Conservation (phyloP, 1,284 basidiomycete genomes). For the Clitocybe nebularis region DNA sequence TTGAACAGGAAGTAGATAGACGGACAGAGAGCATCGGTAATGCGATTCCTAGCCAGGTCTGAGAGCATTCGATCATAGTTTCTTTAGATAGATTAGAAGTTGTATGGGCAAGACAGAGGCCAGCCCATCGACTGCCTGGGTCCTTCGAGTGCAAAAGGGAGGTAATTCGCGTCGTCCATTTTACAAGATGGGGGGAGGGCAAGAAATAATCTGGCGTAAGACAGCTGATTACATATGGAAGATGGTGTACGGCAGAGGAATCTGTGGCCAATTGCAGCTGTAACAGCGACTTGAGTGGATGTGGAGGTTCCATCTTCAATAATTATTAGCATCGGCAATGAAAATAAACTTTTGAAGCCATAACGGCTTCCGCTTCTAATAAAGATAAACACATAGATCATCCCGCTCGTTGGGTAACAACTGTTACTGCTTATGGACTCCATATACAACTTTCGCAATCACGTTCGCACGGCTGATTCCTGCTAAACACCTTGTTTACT, state of each 20-base stretch:
- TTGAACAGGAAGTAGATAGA: slow-evolving; percentile 25
- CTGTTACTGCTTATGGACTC: too few relatives aligned
- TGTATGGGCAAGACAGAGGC: slow-evolving; percentile 65
- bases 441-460: too few relatives aligned
- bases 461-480: too few relatives aligned
- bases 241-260: slow-evolving; percentile 47
- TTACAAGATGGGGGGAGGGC: slow-evolving; percentile 61
- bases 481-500: too few relatives aligned
- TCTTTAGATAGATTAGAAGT: slow-evolving; percentile 53
- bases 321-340: slow-evolving; percentile 1
- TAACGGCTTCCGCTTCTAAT: slow-evolving; percentile 9
- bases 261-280: slow-evolving; percentile 71
- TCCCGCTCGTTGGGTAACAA: too few relatives aligned
- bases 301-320: slow-evolving; percentile 31
- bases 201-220: slow-evolving; percentile 48
- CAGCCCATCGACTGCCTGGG: slow-evolving; percentile 68
- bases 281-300: slow-evolving; percentile 61
- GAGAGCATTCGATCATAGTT: slow-evolving; percentile 64
- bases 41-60: slow-evolving; percentile 62
- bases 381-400: slow-evolving; percentile 14
- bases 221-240: slow-evolving; percentile 53
- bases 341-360: slow-evolving; percentile 8
- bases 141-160: slow-evolving; percentile 74
- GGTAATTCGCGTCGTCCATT: slow-evolving; percentile 69
- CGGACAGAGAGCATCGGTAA: slow-evolving; percentile 66